Base-by-base conservation (phyloP, 495 filamentous ascomycete species). In the Aspergillus ellipticus region DNA sequence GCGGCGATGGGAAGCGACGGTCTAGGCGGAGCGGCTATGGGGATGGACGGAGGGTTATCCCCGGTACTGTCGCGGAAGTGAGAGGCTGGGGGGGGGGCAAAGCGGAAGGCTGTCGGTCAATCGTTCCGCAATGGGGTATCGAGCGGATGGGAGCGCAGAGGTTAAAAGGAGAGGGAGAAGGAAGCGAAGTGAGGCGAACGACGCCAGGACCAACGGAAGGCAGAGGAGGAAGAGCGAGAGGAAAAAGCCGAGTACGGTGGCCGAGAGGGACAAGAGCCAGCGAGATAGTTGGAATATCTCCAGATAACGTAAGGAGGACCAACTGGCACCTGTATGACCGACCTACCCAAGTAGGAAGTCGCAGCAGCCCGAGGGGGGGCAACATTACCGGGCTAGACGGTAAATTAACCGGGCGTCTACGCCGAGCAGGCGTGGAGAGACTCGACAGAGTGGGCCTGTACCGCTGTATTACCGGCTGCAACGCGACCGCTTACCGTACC, bases 301-400 rank as follows among this genome's bases (percentile, higher is more conserved):
- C 53, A 62, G 62, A 62, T 55, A 61, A 59, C 58, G 62, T 58
- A 60, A 61, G 53, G 61, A 62, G 50, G 46, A 57, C 29, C 49
- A 53, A 52, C 48, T 54, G 47, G 56, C 45, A 59, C 28, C 45
- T 28, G 45, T 47, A 47, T 47, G 43, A n/a, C 24, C 20, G 20
- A 47, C 13, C 24, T 48, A 48, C 45, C 45, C 22, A 28, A 48
- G 22, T 16, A 48, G 24, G 28, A 28, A 24, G n/a, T 24, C 35
- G 35, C 35, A 39, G 13, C 35, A 39, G 35, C 35, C 35, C 35
- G 31, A 37, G 43, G 29, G 41, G 11, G 39, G 33, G 28, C 22
- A 45, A 29, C 9, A 33, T 51, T 56, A 56, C 54, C 54, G 19
- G 33, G 16, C 8, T 24, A 13, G 35, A 51, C 47, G 42, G 42